Evolutionary conservation across 768 basidiomycete genomes (phyloP), one percentile per base, ranked within the genome.

Genomic region (Hypsizygus marmoreus): DNA sequence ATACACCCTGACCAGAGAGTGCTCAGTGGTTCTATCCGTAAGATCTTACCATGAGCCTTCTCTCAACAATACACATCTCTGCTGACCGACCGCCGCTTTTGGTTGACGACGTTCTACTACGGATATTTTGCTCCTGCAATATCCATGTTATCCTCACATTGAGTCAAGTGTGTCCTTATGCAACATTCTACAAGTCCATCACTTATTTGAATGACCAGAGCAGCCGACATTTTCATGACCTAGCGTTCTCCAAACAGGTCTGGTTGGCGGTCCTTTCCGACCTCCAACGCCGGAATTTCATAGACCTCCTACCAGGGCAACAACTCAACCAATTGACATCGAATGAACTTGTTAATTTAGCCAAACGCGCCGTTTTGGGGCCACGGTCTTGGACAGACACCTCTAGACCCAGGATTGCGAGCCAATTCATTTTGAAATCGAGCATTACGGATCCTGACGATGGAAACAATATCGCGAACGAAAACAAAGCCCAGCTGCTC

Each of bases 291-390:
- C 52, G 52, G 25, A 24, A 30, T 8, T 50, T 54, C 22, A 8
- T 54, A 12, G 45, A 54, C 42, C 48, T 45, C n/a, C 44, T 29
- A 19, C 52, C 52, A 14, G 39, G 44, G 8, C 43, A 42, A 26
- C 33, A 24, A 16, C 44, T 46, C 24, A 14, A 13, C 3, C 28
- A 40, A 4, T 38, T 54, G 6, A 38, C 52, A 16, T 22, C 31
- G 19, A 16, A 31, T 2, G 48, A 40, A 7, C 49, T 50, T 9
- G 38, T 54, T 14, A 22, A 37, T 11, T 36, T 41, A 5, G 49
- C 44, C 14, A 45, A 47, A 37, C 49, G 43, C 2, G 31, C 29
- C 4, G 33, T 37, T 2, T 44, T 25, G 7, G 52, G 52, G 19
- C 52, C 52, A 17, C 33, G 25, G n/a, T 50, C 44, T 10, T 54